These are phyloP conservation scores for Marasmius sp. DNA, from an alignment of 1,284 basidiomycete species.

Conservation along the genomic window DNA sequence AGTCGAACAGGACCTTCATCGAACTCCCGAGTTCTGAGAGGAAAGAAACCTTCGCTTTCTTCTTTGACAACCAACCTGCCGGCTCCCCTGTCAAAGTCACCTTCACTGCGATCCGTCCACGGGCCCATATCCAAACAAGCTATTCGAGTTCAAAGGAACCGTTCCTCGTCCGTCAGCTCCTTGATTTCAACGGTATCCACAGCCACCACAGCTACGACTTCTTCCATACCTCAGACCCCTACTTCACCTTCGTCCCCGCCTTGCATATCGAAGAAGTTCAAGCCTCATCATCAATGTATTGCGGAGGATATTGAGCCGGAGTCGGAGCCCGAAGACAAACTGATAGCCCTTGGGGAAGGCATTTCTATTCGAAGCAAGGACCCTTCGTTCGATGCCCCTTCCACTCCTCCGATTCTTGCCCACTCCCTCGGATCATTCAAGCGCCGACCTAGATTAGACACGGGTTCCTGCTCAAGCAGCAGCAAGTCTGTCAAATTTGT, in stretches of 20 bases:
- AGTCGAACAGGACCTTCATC: slow-evolving; percentile 1
- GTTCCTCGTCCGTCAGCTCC: not conserved
- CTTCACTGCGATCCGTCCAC: not conserved
- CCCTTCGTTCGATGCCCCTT: not conserved
- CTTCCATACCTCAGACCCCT: slow-evolving; percentile 23
- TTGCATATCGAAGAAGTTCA: slow-evolving; percentile 11
- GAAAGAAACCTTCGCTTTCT: not conserved
- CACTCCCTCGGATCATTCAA: not conserved
- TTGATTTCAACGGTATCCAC: slow-evolving; percentile 5
- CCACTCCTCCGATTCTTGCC: slow-evolving; percentile 10
- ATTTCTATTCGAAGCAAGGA: not conserved
- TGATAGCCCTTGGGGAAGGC: not conserved
- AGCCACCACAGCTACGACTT: slow-evolving; percentile 6
- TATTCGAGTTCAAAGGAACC: slow-evolving; percentile 3
- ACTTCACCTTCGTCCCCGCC: slow-evolving; percentile 21
- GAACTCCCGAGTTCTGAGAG: not conserved
- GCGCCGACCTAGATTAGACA: not conserved
- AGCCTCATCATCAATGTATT: slow-evolving; percentile 13
- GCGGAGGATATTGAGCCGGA: slow-evolving; percentile 9
- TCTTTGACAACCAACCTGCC: not conserved
- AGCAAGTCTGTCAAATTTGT: slow-evolving; percentile 53
- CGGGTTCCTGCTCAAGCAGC: slow-evolving; percentile 15
- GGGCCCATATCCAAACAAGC: not conserved
- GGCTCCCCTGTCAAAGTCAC: not conserved
- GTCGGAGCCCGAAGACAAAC: not conserved